Conservation (phyloP, 352 stramenopile species). For the Aphanomyces astaci region DNA sequence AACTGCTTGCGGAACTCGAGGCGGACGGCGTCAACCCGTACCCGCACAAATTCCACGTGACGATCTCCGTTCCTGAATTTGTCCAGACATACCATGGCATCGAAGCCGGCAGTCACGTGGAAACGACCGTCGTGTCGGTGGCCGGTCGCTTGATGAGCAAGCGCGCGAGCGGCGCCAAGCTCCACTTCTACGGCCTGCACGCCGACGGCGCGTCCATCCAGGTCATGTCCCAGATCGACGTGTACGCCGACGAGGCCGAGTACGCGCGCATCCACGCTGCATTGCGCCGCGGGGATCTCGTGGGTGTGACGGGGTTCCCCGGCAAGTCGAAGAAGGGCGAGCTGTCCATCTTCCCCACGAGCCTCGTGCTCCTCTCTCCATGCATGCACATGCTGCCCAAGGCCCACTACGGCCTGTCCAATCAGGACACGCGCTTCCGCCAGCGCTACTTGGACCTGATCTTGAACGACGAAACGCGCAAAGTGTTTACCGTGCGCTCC, state of each 20-base stretch:
- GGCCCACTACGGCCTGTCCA: conserved; percentile 54
- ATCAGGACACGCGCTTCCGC: conserved; percentile 80
- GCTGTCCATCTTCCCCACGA: conserved; percentile 93
- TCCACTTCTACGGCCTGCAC: conserved; percentile 98
- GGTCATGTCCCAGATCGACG: conserved; percentile 90
- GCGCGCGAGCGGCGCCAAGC: conserved; percentile 91
- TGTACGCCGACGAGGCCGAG: conserved; percentile 45
- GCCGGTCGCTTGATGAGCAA: conserved; percentile 95
- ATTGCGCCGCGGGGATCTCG: conserved; percentile 94
- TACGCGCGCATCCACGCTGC: conserved; percentile 82
- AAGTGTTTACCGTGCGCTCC: conserved; percentile 90
- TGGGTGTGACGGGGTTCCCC: conserved; percentile 90
- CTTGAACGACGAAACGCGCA: conserved; percentile 89
- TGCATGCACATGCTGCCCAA: conserved; percentile 85
- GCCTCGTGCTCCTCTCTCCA: conserved; percentile 65
- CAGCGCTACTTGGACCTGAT: conserved; percentile 96
- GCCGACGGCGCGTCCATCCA: conserved; percentile 94
- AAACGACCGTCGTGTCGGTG: conserved; percentile 83
- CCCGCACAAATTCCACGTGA: conserved; percentile 98
- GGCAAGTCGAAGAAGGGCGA: conserved; percentile 98
- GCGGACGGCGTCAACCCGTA: conserved; percentile 91
- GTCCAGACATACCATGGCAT: conserved; percentile 71
- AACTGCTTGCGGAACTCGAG: conserved; percentile 85
- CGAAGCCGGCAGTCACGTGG: conserved; percentile 75
- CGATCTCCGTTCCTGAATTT: conserved; percentile 91